Percentiles rank a stretch among this genome's conserved stretches.
These are phyloP conservation scores for Phycomyces nitens DNA, from an alignment of 192 early-diverging fungal genomes.

Conservation along the genomic window DNA sequence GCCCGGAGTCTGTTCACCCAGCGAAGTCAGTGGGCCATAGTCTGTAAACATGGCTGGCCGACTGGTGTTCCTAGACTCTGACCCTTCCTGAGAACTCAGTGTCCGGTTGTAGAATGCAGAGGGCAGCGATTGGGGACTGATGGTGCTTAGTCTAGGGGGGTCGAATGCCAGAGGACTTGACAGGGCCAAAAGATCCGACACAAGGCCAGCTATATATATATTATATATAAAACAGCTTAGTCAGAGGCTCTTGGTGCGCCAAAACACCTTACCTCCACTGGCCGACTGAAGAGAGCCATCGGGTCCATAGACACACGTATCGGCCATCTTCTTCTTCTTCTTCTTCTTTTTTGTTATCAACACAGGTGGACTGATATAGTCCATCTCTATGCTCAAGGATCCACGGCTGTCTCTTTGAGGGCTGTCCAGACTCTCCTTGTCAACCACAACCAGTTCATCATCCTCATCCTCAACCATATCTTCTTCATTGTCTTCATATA, in stretches of 20 bases:
- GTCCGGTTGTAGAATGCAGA: conserved; percentile 26
- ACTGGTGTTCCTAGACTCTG: conserved; percentile 17
- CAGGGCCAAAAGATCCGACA: conserved; percentile 8
- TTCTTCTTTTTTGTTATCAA: conserved; percentile 27
- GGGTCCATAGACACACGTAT: conserved; percentile 24
- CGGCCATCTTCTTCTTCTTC: conserved; percentile 33
- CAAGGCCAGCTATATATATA: neutral
- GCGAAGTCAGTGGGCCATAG: conserved; percentile 21
- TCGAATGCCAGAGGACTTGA: conserved; percentile 17
- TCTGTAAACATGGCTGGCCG: conserved; percentile 24
- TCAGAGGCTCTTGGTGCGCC: too few species aligned
- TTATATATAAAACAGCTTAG: neutral
- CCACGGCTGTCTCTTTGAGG: conserved; percentile 10
- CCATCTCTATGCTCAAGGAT: conserved; percentile 4
- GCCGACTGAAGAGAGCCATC: conserved; percentile 23
- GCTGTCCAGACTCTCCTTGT: neutral
- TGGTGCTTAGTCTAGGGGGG: conserved; percentile 33
- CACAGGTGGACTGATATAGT: conserved; percentile 15
- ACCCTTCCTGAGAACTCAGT: conserved; percentile 16
- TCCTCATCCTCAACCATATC: neutral
- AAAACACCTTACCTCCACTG: conserved; percentile 21
- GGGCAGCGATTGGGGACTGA: conserved; percentile 26
- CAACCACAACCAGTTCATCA: conserved; percentile 19
- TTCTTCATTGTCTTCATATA: neutral
- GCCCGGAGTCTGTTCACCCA: conserved; percentile 18